Conservation (phyloP, 1,284 basidiomycete species). For the Phaffia rhodozyma region DNA sequence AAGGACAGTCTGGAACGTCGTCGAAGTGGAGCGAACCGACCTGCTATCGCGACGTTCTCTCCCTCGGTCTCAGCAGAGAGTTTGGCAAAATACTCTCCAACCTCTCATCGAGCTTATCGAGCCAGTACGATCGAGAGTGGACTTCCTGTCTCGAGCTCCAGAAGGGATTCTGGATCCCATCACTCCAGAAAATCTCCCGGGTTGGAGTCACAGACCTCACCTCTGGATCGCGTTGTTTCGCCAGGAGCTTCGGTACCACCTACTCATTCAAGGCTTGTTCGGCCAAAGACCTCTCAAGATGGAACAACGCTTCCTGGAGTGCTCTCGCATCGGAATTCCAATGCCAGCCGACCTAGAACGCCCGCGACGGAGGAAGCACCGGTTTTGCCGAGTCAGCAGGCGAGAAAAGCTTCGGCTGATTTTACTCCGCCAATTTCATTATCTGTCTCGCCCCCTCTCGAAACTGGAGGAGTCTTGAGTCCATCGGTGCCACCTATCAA, state of each 20-base stretch:
- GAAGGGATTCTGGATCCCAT: no score
- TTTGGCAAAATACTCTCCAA: no score
- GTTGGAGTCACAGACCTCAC: conserved; percentile 1
- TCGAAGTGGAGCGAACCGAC: conserved; percentile 14
- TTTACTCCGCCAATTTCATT: background rate
- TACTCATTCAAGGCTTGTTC: background rate
- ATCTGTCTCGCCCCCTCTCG: background rate
- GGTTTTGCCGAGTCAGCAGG: no score
- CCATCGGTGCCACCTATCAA: conserved; percentile 8
- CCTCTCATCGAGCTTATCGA: background rate
- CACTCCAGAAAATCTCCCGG: background rate
- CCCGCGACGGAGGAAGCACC: background rate
- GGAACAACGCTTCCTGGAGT: conserved; percentile 4
- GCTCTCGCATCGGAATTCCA: conserved; percentile 10
- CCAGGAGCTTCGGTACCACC: background rate
- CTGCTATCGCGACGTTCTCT: conserved; percentile 11
- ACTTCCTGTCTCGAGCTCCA: background rate
- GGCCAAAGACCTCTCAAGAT: background rate
- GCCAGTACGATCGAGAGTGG: background rate
- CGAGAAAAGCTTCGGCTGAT: background rate
- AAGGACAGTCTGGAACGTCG: conserved; percentile 8
- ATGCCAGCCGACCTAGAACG: background rate
- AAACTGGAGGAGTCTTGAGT: conserved; percentile 15
- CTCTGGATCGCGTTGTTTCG: conserved; percentile 1
- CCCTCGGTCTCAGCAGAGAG: background rate